These are phyloP conservation scores for Tetrapyrgos nigripes DNA, from an alignment of 1,284 basidiomycete species.

Conservation along the genomic window DNA sequence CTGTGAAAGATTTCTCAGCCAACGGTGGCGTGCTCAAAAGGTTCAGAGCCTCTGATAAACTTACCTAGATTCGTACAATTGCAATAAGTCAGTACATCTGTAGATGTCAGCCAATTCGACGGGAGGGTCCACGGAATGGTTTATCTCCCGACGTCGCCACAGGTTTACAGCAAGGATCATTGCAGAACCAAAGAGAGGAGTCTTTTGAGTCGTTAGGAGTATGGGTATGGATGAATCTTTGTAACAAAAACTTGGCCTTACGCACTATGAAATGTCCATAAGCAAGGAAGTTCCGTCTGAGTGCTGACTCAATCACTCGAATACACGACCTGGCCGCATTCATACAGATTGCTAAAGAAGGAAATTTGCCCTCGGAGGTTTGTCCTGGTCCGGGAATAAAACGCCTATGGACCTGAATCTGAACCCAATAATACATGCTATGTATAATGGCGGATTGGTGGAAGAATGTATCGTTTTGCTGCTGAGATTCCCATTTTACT, in stretches of 20 bases:
- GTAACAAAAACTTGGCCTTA: background rate
- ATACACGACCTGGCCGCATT: constrained; percentile 37
- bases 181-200: background rate
- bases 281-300: constrained; percentile 15
- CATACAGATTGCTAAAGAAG: constrained; percentile 36
- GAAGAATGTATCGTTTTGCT: constrained; percentile 49
- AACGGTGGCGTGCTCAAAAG: too few relatives aligned
- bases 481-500: constrained; percentile 62
- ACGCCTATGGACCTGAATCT: constrained; percentile 61
- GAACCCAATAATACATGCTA: constrained; percentile 20
- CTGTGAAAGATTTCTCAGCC: too few relatives aligned
- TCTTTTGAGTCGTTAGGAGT: background rate
- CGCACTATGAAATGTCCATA: constrained; percentile 25
- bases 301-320: constrained; percentile 22
- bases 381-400: constrained; percentile 63
- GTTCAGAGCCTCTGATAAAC: background rate
- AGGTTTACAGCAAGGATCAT: constrained; percentile 4
- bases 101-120: background rate
- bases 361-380: constrained; percentile 25
- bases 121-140: background rate
- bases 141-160: background rate
- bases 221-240: background rate
- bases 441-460: constrained; percentile 61
- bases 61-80: constrained; percentile 3
- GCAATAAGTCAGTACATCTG: background rate